Evolutionary conservation across 176 grass and related monocot genomes (phyloP).

Genomic region (Oryza glaberrima): DNA sequence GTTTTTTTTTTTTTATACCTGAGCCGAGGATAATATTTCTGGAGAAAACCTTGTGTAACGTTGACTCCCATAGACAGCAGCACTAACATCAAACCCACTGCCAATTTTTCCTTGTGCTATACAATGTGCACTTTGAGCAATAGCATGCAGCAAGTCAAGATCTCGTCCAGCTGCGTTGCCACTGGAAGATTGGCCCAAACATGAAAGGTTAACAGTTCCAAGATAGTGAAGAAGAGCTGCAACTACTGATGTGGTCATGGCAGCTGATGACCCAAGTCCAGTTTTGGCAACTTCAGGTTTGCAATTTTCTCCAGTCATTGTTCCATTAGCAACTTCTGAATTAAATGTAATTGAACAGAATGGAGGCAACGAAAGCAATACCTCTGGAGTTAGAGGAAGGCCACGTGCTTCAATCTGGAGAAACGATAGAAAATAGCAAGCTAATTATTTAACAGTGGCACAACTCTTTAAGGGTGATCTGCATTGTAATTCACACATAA

Average conservation of each 20-base stretch:
- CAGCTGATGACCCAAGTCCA: constrained; percentile 94
- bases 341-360: constrained; percentile 95
- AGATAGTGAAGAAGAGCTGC: constrained; percentile 87
- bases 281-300: constrained; percentile 99
- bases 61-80: constrained; percentile 92
- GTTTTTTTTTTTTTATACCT: constrained; percentile 51
- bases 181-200: constrained; percentile 40
- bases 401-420: constrained; percentile 79
- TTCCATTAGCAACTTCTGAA: constrained; percentile 62
- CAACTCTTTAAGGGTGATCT: not conserved
- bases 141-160: constrained; percentile 83
- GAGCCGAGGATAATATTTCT: constrained; percentile 67
- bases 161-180: constrained; percentile 38
- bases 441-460: constrained; percentile 11
- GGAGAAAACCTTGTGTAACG: constrained; percentile 84
- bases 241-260: constrained; percentile 95
- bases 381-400: constrained; percentile 74
- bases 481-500: constrained; percentile 7
- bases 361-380: constrained; percentile 75
- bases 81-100: constrained; percentile 94
- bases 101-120: constrained; percentile 98
- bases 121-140: constrained; percentile 95
- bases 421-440: constrained; percentile 30
- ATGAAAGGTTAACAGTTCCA: constrained; percentile 72
- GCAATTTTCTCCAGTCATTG: constrained; percentile 55